Base-by-base conservation (phyloP, 202 grass and related monocot species). In the Hordeum pubiflorum region DNA sequence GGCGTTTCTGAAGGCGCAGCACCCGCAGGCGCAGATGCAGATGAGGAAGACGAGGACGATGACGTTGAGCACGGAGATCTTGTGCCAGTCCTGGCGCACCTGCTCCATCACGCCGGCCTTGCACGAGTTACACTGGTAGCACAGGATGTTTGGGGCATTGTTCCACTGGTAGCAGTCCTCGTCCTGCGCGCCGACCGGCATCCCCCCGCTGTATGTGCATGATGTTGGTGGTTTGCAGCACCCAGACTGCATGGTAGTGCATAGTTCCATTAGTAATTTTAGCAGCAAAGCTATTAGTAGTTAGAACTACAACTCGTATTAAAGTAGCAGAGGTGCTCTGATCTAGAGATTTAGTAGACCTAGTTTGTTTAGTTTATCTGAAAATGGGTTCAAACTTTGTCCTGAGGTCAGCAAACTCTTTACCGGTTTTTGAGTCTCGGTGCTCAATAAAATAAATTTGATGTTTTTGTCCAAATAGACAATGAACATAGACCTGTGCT, bases 221-320 rank as follows among this genome's bases (percentile, higher is more conserved):
- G 92, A 87, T 33, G 96, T 98, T 5, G 96, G 96, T 26, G 96
- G 96, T 70, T 98, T 98, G 87, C 96, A 98, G 77, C 96, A 98
- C 10, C 96, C 96, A 0, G 96, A 98, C 96, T 98, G 86, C 85
- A 78, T 36, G 33, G 44, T 38, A 48, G 69, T 61, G 59, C 23
- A 75, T 6, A 20, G 37, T 61, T 61, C 3, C 56, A 32, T 73
- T 73, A 27, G 7, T 71, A 70, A 13, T 44, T 21, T 37, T 38
- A 69, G 10, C 15, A 18, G 6, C 6, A 44, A 39, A 68, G 22
- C 4, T 48, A 79, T 79, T 10, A 31, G 59, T 10, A 31, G 59
- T 31, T 78, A 48, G 26, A 48, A 40, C 58, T 78, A 48, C 55
- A 29, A 41, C 6, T 26, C 64, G 58, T 61, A 13, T 27, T 76